Conservation (phyloP, 2,329 filamentous ascomycete species). For the Tricladium varicosporioides region DNA sequence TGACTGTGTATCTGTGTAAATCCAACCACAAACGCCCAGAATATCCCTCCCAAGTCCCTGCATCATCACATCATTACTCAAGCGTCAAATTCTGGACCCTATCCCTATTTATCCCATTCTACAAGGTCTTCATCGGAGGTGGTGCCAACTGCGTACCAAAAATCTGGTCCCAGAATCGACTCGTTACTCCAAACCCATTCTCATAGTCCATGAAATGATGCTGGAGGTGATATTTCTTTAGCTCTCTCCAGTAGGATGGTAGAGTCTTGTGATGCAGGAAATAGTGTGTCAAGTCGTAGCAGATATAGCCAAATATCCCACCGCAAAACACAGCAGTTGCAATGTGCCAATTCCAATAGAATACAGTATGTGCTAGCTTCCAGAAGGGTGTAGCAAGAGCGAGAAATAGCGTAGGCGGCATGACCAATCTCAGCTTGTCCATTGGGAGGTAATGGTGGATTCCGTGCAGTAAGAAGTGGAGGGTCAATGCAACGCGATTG, state of each 20-base stretch:
- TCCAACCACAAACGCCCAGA: background rate
- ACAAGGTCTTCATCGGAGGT: conserved; percentile 26
- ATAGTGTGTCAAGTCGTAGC: conserved; percentile 97
- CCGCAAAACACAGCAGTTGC: conserved; percentile 80
- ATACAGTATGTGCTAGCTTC: conserved; percentile 79
- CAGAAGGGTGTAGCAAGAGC: conserved; percentile 86
- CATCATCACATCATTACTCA: conserved; percentile 25
- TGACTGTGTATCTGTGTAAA: conserved; percentile 11
- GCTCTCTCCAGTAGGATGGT: conserved; percentile 80
- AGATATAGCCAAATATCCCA: conserved; percentile 91
- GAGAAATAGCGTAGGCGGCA: conserved; percentile 89
- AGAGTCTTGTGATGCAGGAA: conserved; percentile 96
- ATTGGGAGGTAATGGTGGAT: conserved; percentile 99
- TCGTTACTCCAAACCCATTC: conserved; percentile 95
- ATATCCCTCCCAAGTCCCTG: conserved; percentile 7
- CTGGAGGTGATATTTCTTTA: conserved; percentile 97
- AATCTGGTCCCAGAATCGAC: conserved; percentile 88
- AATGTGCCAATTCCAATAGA: conserved; percentile 82
- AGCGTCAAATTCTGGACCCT: background rate
- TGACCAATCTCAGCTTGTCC: conserved; percentile 95
- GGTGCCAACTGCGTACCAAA: conserved; percentile 80
- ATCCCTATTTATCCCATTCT: conserved; percentile 7
- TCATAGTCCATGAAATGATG: conserved; percentile 99
- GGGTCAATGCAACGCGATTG: conserved; percentile 79
- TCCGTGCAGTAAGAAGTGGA: conserved; percentile 92